Conservation (phyloP, 345 rosid genomes). For the Sisymbrium irio region DNA sequence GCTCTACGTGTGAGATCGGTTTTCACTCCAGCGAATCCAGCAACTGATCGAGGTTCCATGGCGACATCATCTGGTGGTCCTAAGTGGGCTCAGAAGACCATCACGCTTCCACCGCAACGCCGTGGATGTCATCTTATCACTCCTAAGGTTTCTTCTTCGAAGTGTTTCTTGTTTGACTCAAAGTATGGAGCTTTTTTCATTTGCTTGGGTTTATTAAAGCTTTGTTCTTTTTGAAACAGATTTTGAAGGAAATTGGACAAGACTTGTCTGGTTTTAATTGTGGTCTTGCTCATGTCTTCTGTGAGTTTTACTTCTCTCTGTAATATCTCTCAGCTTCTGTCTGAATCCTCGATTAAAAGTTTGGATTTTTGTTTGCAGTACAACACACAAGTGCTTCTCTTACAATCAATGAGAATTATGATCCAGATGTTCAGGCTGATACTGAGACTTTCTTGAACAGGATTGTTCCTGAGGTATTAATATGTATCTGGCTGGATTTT, state of each 20-base stretch:
- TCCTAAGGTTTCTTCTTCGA: conserved; percentile 44
- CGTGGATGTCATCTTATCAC: conserved; percentile 97
- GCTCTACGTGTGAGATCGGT: conserved; percentile 41
- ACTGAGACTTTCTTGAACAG: conserved; percentile 91
- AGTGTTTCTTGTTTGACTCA: not conserved
- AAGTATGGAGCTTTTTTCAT: not conserved
- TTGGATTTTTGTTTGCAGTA: conserved; percentile 39
- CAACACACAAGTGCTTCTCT: conserved; percentile 97
- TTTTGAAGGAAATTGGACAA: conserved; percentile 66
- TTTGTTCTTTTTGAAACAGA: conserved; percentile 43
- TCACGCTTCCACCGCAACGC: conserved; percentile 67
- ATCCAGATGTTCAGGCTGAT: conserved; percentile 89
- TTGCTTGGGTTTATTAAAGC: not conserved
- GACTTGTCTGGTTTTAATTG: conserved; percentile 80
- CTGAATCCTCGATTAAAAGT: not conserved
- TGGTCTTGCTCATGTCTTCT: conserved; percentile 87
- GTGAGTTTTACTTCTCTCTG: conserved; percentile 39
- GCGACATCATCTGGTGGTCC: conserved; percentile 50
- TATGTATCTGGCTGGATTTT: not conserved
- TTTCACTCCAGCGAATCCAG: conserved; percentile 39
- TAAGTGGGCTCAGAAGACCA: conserved; percentile 92
- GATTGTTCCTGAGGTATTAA: conserved; percentile 95
- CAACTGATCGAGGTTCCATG: conserved; percentile 44
- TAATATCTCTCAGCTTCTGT: not conserved
- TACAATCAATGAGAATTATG: conserved; percentile 94